Evolutionary conservation across 1,284 basidiomycete genomes (phyloP).

Genomic region (Microbotryum intermedium): DNA sequence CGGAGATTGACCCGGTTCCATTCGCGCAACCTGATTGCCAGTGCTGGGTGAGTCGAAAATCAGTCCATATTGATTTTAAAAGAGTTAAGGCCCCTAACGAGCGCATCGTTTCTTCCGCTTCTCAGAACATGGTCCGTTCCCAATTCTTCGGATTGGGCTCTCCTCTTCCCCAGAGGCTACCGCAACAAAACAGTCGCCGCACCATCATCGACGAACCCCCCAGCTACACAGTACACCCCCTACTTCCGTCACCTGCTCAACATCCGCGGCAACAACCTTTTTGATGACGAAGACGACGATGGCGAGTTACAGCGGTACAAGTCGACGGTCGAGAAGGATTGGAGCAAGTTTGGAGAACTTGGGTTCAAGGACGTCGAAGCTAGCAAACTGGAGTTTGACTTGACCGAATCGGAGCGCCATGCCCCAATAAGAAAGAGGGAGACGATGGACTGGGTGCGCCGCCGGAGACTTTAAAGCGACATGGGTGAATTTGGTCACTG

Average conservation of each 20-base stretch:
- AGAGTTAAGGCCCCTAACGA: not conserved
- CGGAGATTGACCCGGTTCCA: constrained; percentile 29
- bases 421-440: constrained; percentile 13
- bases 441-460: constrained; percentile 34
- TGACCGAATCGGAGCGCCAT: constrained; percentile 30
- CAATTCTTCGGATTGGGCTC: constrained; percentile 30
- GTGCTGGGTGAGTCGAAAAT: constrained; percentile 17
- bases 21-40: constrained; percentile 29
- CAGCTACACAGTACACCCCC: constrained; percentile 27
- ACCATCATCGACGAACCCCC: constrained; percentile 6
- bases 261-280: constrained; percentile 38
- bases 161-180: constrained; percentile 18
- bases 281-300: constrained; percentile 33
- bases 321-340: constrained; percentile 34
- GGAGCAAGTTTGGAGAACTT: constrained; percentile 32
- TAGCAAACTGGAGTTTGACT: constrained; percentile 35
- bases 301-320: constrained; percentile 31
- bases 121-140: constrained; percentile 33
- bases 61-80: not conserved
- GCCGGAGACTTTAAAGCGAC: not conserved
- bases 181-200: constrained; percentile 8
- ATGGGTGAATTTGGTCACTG: not conserved
- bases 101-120: not conserved
- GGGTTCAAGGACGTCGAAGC: constrained; percentile 32
- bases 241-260: constrained; percentile 44